phyloP scores from a whole-genome alignment of 768 basidiomycete species.

The Hygrophoropsis aurantiaca region DNA sequence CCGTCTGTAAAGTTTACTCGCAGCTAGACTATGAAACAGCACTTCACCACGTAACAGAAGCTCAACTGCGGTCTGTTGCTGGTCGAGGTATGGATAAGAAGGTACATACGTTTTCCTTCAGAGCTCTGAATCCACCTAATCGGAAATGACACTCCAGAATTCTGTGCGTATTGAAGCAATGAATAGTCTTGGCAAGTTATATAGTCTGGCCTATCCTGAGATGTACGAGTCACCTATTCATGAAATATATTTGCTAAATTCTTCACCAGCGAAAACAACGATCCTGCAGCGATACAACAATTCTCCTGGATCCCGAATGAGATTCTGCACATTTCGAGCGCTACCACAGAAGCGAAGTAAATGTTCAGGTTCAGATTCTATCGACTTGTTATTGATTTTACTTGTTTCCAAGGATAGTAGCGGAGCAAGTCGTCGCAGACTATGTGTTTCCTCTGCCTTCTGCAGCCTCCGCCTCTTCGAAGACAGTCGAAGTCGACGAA shows the following conservation, averaged over 20 bases:
- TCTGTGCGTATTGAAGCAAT: conserved; percentile 75
- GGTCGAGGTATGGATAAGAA: conserved; percentile 85
- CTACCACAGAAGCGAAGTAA: conserved; percentile 59
- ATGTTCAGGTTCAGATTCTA: conserved; percentile 10
- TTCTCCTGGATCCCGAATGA: conserved; percentile 93
- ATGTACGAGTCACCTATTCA: conserved; percentile 58
- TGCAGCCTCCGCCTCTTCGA: conserved; percentile 40
- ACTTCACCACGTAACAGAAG: conserved; percentile 72
- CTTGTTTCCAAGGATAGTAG: conserved; percentile 42
- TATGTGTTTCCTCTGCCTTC: conserved; percentile 80
- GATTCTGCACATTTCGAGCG: conserved; percentile 57
- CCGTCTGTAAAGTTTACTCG: conserved; percentile 78
- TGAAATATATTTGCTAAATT: conserved; percentile 2
- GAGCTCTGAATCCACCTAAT: background rate
- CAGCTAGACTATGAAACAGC: conserved; percentile 90
- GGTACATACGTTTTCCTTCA: conserved; percentile 39
- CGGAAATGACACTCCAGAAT: conserved; percentile 35
- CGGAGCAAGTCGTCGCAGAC: conserved; percentile 70
- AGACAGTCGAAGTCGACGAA: conserved; percentile 67
- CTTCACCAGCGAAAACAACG: conserved; percentile 69
- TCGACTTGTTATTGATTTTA: conserved; percentile 1
- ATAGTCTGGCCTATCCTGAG: conserved; percentile 80
- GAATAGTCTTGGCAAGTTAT: conserved; percentile 74
- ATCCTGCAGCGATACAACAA: conserved; percentile 66
- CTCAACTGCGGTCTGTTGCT: conserved; percentile 61